Base-by-base conservation (phyloP, 1,284 basidiomycete species). In the Heimioporus retisporus region DNA sequence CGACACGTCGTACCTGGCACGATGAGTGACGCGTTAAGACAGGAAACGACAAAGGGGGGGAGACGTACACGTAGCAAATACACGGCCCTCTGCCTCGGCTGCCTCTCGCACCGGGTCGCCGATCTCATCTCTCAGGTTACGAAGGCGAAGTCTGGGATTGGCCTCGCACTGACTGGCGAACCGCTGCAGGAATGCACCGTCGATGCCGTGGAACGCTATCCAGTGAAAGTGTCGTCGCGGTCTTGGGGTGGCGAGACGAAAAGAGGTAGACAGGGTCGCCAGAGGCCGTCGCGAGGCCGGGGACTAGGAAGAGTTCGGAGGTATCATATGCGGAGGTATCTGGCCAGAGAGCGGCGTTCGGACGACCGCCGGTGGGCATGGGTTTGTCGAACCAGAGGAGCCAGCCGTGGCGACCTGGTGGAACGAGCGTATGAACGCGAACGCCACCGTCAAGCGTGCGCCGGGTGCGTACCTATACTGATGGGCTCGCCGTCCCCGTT, bases 191-290 rank as follows among this genome's bases (percentile, higher is more conserved):
- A 95, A 93, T 3, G 86, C 91, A 13, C 93, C 93, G 68, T 94
- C 91, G 28, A 95, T 85, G 55, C 88, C 88, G 69, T 93, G 90
- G 68, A 86, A 80, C 11, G 92, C 92, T 93, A 94, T 94, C 91
- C 91, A 93, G 69, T 89, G 85, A 75, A 94, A 94, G 74, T 95
- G 93, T 28, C 86, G 81, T 69, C 86, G 84, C 92, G 0, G 93
- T 94, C 75, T 85, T 86, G 14, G 87, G 84, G 77, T 93, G 84
- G 44, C 93, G 86, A 3, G 91, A 93, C 2, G 93, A 94, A 78
- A 94, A 95, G 10, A 94, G 78, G 66, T 86, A 84, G 6, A 87
- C 85, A 65, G 89, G 89, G 23, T 88, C 83, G 6, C 90, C 90
- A 16, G 82, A 77, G 51, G 81, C 71, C 7, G 83, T 82, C 56